Conservation (phyloP, 768 basidiomycete species). For the Brasilioporus rufonigricans region DNA sequence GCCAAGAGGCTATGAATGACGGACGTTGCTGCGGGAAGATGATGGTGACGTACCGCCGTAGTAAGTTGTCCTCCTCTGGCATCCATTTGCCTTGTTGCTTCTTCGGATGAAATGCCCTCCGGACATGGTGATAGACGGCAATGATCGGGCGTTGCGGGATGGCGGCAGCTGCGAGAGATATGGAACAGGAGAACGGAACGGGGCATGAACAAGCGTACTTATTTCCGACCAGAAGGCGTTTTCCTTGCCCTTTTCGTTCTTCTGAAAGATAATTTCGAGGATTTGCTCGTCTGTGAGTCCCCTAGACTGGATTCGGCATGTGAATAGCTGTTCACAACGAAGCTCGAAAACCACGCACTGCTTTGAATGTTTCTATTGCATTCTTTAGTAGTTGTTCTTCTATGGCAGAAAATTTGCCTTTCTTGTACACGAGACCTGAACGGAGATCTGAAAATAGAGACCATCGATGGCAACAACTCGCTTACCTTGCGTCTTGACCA, state of each 20-base stretch:
- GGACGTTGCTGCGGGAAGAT: neutral
- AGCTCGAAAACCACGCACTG: constrained; percentile 39
- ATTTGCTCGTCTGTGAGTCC: constrained; percentile 55
- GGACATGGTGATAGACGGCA: constrained; percentile 81
- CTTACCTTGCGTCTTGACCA: constrained; percentile 67
- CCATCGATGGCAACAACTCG: neutral
- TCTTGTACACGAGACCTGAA: constrained; percentile 80
- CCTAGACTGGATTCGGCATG: constrained; percentile 39
- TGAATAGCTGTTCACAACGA: neutral
- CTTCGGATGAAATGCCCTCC: constrained; percentile 66
- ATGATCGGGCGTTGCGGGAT: constrained; percentile 76
- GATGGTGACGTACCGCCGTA: constrained; percentile 52
- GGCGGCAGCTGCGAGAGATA: constrained; percentile 50
- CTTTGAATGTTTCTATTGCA: constrained; percentile 63
- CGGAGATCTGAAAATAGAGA: constrained; percentile 1
- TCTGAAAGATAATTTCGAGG: constrained; percentile 64
- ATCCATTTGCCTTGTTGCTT: constrained; percentile 72
- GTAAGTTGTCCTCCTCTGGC: constrained; percentile 57
- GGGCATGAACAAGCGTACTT: constrained; percentile 44
- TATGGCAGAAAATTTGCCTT: constrained; percentile 81
- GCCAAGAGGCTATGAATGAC: constrained; percentile 4
- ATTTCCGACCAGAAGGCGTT: constrained; percentile 78
- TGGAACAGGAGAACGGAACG: constrained; percentile 3
- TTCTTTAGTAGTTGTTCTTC: constrained; percentile 65
- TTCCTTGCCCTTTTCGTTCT: constrained; percentile 57